Percentiles rank a stretch among this genome's conserved stretches.
Conservation (phyloP, 2,329 filamentous ascomycete species). For the Ophiosphaerella narmari region DNA sequence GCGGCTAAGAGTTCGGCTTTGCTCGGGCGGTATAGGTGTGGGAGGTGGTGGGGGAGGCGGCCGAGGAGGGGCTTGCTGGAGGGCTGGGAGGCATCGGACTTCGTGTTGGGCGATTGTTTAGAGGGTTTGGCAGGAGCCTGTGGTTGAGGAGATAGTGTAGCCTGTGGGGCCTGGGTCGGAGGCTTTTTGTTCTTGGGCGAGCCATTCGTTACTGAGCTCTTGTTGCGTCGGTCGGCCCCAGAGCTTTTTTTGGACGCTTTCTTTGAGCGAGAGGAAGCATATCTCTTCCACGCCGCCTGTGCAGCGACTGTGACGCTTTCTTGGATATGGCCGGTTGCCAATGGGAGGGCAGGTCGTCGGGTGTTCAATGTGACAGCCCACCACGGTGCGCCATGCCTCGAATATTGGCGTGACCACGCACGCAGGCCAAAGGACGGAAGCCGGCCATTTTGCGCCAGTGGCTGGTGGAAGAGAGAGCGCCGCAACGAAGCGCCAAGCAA, state of each 20-base stretch:
- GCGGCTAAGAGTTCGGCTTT: constrained; percentile 93
- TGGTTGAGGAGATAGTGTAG: constrained; percentile 39
- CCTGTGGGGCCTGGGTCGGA: constrained; percentile 27
- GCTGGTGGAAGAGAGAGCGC: constrained; percentile 36
- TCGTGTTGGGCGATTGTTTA: constrained; percentile 22
- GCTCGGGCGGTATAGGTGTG: constrained; percentile 78
- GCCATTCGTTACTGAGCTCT: constrained; percentile 43
- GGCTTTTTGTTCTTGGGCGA: constrained; percentile 25
- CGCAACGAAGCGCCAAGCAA: constrained; percentile 41
- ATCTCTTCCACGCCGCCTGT: constrained; percentile 36
- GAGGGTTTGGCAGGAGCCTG: constrained; percentile 31
- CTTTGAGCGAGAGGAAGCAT: constrained; percentile 30
- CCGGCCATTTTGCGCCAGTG: constrained; percentile 18
- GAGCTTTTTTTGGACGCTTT: constrained; percentile 15
- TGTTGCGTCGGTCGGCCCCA: constrained; percentile 36
- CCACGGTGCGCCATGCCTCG: constrained; percentile 4
- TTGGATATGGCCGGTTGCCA: constrained; percentile 10
- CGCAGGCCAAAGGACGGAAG: constrained; percentile 18
- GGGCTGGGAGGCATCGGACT: constrained; percentile 22
- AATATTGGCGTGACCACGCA: constrained; percentile 12
- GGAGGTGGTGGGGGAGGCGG: constrained; percentile 60
- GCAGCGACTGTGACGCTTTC: constrained; percentile 31
- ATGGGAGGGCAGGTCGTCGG: constrained; percentile 1
- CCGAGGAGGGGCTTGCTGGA: constrained; percentile 58
- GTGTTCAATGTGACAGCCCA: constrained; percentile 15